Percentiles rank a stretch among this genome's conserved stretches.
Evolutionary conservation across 495 filamentous ascomycete species (phyloP).

Genomic region (Aspergillus baeticus): DNA sequence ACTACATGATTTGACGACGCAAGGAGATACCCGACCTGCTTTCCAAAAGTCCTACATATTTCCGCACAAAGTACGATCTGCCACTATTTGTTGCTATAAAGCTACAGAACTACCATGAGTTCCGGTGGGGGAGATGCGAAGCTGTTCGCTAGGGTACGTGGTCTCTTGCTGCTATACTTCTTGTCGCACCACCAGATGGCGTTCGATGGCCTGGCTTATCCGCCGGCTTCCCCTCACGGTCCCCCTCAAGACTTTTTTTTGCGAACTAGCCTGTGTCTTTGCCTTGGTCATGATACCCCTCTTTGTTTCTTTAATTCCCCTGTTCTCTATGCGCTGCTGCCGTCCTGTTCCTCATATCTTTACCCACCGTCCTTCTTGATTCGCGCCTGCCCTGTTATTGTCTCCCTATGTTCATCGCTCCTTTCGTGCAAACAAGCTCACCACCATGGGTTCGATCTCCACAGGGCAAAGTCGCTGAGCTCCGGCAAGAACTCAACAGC

Average conservation of each 20-base stretch:
- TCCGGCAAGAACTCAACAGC: constrained; percentile 89
- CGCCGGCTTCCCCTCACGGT: constrained; percentile 15
- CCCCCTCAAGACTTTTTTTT: constrained; percentile 1
- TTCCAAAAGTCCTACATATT: constrained; percentile 1
- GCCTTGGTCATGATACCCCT: constrained; percentile 9
- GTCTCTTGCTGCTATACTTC: constrained; percentile 2
- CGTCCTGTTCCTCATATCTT: not conserved
- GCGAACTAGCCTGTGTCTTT: constrained; percentile 9
- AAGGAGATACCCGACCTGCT: not conserved
- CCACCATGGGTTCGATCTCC: constrained; percentile 37
- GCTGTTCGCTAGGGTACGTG: constrained; percentile 96
- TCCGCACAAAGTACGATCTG: not conserved
- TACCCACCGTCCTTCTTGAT: constrained; percentile 1
- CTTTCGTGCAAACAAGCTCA: constrained; percentile 37
- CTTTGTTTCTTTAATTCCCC: constrained; percentile 1
- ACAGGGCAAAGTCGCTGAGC: constrained; percentile 98
- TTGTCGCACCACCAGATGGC: constrained; percentile 5
- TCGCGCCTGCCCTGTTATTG: constrained; percentile 11
- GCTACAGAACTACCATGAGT: constrained; percentile 56
- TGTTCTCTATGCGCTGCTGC: not conserved
- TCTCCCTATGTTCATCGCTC: constrained; percentile 27
- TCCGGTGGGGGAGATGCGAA: constrained; percentile 92
- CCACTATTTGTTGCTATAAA: constrained; percentile 5
- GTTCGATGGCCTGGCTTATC: constrained; percentile 6
- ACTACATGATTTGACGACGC: constrained; percentile 23